phyloP scores from a whole-genome alignment of 441 rosid species.

The Heliophila coronopifolia region DNA sequence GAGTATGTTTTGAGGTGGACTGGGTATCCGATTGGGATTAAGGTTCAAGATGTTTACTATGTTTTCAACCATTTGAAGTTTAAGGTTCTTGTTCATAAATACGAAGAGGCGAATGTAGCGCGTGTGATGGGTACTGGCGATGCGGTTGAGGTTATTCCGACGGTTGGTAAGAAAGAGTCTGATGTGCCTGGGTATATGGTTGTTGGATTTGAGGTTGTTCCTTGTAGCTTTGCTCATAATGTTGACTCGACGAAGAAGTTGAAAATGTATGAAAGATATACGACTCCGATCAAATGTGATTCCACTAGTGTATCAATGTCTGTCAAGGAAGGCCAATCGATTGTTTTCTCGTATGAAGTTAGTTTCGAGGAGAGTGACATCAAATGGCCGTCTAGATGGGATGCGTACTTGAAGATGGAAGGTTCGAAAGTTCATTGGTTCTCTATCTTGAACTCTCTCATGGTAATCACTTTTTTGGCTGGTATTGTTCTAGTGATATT shows the following conservation, averaged over 20 bases:
- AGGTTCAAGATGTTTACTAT: conserved; percentile 68
- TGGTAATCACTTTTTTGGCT: conserved; percentile 86
- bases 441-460: conserved; percentile 88
- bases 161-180: conserved; percentile 63
- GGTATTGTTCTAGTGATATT: conserved; percentile 92
- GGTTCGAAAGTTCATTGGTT: conserved; percentile 95
- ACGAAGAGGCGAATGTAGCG: conserved; percentile 72
- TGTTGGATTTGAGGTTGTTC: conserved; percentile 88
- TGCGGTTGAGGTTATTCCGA: conserved; percentile 88
- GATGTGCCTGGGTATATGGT: conserved; percentile 75
- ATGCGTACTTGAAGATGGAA: conserved; percentile 91
- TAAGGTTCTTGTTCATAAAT: conserved; percentile 81
- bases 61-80: conserved; percentile 87
- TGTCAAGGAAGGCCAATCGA: conserved; percentile 70
- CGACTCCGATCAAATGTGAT: no score
- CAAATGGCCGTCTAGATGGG: conserved; percentile 97
- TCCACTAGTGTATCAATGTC: no score
- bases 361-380: conserved; percentile 72
- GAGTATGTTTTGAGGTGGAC: conserved; percentile 82
- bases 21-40: conserved; percentile 85
- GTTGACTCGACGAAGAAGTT: conserved; percentile 52
- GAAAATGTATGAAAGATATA: conserved; percentile 64
- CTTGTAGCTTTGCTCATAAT: conserved; percentile 72
- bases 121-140: conserved; percentile 91
- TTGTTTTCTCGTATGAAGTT: conserved; percentile 86